Conservation (phyloP, 805 yeast species). For the Jamesozyma gamospora region DNA sequence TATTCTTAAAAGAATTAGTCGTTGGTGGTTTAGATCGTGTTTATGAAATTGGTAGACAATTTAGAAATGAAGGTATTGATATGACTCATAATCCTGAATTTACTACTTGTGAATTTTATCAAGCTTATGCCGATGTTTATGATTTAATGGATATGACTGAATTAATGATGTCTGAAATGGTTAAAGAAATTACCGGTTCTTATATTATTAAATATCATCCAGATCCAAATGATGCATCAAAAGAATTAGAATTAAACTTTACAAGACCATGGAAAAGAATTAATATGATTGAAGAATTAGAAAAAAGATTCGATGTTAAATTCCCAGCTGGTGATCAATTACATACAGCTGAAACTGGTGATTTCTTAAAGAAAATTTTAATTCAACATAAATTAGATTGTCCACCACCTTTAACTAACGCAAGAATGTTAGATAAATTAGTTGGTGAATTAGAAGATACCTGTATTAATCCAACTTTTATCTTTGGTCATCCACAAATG, state of each 20-base stretch:
- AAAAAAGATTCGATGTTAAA: conserved; percentile 71
- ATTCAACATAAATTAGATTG: conserved; percentile 78
- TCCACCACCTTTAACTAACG: conserved; percentile 85
- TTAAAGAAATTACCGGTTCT: conserved; percentile 84
- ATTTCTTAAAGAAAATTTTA: conserved; percentile 73
- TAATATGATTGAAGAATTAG: conserved; percentile 93
- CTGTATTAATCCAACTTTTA: conserved; percentile 93
- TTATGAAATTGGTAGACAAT: conserved; percentile 96
- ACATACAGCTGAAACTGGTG: conserved; percentile 89
- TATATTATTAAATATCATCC: conserved; percentile 86
- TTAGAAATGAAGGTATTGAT: conserved; percentile 97
- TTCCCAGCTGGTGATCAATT: conserved; percentile 95
- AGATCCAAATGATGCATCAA: conserved; percentile 84
- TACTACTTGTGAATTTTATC: conserved; percentile 97
- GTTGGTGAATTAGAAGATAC: conserved; percentile 94
- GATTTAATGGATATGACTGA: conserved; percentile 93
- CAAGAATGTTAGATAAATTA: conserved; percentile 96
- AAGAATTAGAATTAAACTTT: conserved; percentile 73
- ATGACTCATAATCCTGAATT: conserved; percentile 98
- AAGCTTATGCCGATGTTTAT: conserved; percentile 94
- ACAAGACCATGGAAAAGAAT: conserved; percentile 97
- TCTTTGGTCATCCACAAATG: conserved; percentile 98
- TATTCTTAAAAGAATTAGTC: conserved; percentile 89
- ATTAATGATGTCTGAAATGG: conserved; percentile 91
- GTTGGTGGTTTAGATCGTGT: conserved; percentile 98